A percentile compares a stretch with the other conserved stretches of the same genome.
Conservation (phyloP, 768 basidiomycete species). For the Lactarius sanguifluus region DNA sequence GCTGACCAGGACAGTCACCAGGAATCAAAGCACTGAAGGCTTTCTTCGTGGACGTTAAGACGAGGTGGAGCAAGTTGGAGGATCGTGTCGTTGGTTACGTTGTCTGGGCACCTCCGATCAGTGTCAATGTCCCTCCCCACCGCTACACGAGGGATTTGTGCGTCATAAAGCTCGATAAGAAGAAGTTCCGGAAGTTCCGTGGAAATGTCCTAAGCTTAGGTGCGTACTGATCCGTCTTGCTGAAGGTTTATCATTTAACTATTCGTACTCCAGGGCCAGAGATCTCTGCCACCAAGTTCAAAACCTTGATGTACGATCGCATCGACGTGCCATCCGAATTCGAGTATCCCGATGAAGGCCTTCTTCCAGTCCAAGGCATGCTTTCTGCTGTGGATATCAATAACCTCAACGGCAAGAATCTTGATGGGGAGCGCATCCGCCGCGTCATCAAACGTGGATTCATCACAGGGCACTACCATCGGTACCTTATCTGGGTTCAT, state of each 20-base stretch:
- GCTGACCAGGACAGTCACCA: neutral
- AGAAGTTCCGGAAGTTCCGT: neutral
- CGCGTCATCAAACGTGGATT: too few relatives aligned
- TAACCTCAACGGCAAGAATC: too few relatives aligned
- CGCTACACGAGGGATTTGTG: neutral
- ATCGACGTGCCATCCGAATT: neutral
- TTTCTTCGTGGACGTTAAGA: neutral
- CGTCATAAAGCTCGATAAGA: neutral
- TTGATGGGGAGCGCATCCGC: too few relatives aligned
- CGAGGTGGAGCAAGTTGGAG: neutral
- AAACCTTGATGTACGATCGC: neutral
- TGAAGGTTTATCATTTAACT: too few relatives aligned
- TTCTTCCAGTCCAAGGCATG: too few relatives aligned
- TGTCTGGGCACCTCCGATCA: conserved; percentile 14
- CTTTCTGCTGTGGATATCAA: too few relatives aligned
- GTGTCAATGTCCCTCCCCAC: neutral
- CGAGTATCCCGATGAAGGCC: neutral
- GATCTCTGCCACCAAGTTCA: neutral
- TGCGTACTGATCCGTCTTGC: neutral
- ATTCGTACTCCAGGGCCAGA: neutral
- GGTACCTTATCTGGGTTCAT: too few relatives aligned
- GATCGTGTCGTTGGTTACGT: conserved; percentile 8
- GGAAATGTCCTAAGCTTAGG: neutral
- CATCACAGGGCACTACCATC: too few relatives aligned
- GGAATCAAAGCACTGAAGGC: neutral